phyloP scores from a whole-genome alignment of 495 filamentous ascomycete genomes.

The Poronia punctata region DNA sequence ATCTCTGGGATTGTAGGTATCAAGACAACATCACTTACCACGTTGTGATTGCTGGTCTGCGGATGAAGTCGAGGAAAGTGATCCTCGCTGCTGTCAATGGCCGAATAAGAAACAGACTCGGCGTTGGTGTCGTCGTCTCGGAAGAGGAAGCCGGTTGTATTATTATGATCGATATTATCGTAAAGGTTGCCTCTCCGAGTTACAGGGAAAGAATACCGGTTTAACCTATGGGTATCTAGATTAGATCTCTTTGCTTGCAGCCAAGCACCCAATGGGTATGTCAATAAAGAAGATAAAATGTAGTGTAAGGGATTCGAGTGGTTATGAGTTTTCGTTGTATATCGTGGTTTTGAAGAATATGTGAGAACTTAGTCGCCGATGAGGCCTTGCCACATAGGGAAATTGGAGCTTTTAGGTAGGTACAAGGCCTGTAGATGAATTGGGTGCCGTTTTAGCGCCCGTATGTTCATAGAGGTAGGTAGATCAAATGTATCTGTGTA shows the following conservation, averaged over 20 bases:
- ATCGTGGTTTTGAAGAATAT: no score
- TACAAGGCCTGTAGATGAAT: neutral
- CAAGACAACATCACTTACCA: constrained; percentile 58
- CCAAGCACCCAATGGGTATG: no score
- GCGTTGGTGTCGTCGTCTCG: constrained; percentile 66
- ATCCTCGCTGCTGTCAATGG: constrained; percentile 69
- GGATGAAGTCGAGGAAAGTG: constrained; percentile 77
- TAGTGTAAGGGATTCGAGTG: no score
- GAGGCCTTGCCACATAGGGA: no score
- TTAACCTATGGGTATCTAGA: constrained; percentile 44
- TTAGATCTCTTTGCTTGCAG: constrained; percentile 10
- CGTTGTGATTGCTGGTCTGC: constrained; percentile 56
- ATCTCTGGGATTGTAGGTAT: no score
- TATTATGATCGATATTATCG: constrained; percentile 60
- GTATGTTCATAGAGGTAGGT: neutral
- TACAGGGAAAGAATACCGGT: constrained; percentile 87
- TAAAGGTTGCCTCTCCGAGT: constrained; percentile 55
- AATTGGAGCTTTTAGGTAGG: neutral
- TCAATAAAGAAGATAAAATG: no score
- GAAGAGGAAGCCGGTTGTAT: constrained; percentile 77
- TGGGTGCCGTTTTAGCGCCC: neutral
- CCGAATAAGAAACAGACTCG: constrained; percentile 53
- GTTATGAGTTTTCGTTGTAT: no score
- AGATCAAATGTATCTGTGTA: no score
- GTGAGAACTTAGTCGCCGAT: no score